Conservation (phyloP, 148 eudicot species). For the Vaccinium myrtillus region DNA sequence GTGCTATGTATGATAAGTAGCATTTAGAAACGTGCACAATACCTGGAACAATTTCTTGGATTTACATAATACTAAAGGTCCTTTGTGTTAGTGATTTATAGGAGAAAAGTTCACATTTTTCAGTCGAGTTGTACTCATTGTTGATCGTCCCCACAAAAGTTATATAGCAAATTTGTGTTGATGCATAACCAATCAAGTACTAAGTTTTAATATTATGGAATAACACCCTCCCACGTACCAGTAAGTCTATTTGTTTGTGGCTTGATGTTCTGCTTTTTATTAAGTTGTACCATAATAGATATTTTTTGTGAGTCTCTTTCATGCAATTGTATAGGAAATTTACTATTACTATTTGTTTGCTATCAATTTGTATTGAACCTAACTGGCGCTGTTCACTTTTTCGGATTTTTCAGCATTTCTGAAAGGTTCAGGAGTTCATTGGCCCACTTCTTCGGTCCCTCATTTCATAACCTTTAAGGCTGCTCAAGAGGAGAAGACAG, state of each 20-base stretch:
- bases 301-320: background rate
- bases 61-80: background rate
- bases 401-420: constrained; percentile 22
- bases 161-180: background rate
- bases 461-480: constrained; percentile 29
- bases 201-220: background rate
- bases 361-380: background rate
- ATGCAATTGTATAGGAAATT: too few relatives aligned
- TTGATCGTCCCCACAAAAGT: background rate
- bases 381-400: background rate
- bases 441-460: constrained; percentile 27
- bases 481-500: constrained; percentile 24
- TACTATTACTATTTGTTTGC: background rate
- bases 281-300: background rate
- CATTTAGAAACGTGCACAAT: background rate
- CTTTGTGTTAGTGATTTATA: background rate
- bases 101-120: background rate
- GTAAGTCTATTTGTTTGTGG: background rate
- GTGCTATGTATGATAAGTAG: background rate
- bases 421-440: constrained; percentile 26
- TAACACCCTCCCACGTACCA: background rate
- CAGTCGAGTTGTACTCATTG: background rate
- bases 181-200: background rate
- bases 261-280: background rate
- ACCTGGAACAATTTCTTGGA: background rate